These are phyloP conservation scores for Diaporthe citriasiana DNA, from an alignment of 2,329 filamentous ascomycete species.

Conservation along the genomic window DNA sequence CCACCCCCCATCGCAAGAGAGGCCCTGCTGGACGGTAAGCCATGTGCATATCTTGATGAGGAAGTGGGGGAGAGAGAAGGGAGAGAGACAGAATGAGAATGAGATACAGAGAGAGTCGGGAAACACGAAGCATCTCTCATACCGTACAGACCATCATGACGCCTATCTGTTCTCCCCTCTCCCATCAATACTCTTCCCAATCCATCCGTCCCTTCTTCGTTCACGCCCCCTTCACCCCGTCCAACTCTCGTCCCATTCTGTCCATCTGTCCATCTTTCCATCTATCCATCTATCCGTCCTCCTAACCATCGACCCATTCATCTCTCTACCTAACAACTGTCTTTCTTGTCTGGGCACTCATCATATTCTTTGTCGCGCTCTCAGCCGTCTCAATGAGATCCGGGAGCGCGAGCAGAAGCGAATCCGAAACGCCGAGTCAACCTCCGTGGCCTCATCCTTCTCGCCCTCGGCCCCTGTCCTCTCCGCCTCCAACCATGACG, in stretches of 20 bases:
- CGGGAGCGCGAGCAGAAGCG: slow-evolving; percentile 38
- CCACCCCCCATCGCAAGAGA: slow-evolving; percentile 38
- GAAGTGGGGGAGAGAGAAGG: no score
- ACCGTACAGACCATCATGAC: not conserved
- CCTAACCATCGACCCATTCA: not conserved
- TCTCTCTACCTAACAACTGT: not conserved
- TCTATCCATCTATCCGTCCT: not conserved
- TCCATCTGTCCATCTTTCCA: not conserved
- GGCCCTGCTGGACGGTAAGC: slow-evolving; percentile 38
- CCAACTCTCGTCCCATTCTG: not conserved
- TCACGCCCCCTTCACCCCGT: not conserved
- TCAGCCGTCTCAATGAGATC: slow-evolving; percentile 39
- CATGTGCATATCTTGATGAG: no score
- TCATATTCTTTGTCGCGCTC: slow-evolving; percentile 5
- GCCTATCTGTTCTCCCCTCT: not conserved
- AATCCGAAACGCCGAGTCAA: slow-evolving; percentile 22
- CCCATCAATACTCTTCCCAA: not conserved
- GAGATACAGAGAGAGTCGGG: not conserved
- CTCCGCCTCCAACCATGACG: slow-evolving; percentile 23
- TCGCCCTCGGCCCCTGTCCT: slow-evolving; percentile 22
- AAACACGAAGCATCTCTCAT: not conserved
- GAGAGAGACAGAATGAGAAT: not conserved
- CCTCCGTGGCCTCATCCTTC: slow-evolving; percentile 15
- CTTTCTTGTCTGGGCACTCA: slow-evolving; percentile 14
- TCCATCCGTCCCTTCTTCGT: not conserved